Evolutionary conservation across 306 rosid species (phyloP).

Genomic region (Canavalia gladiata): DNA sequence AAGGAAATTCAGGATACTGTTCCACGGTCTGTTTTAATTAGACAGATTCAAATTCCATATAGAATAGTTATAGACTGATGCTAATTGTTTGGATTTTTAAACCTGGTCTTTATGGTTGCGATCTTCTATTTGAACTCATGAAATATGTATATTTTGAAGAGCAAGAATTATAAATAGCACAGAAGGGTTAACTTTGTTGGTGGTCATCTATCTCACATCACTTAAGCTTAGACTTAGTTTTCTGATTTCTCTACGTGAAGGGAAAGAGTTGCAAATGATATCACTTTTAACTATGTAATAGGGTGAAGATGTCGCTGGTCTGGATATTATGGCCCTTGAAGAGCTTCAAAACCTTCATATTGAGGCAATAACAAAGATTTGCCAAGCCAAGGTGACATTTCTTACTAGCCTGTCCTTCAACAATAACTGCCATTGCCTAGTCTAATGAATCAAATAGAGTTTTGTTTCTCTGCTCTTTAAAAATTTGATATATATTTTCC

Average conservation of each 20-base stretch:
- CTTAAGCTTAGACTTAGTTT: constrained; percentile 1
- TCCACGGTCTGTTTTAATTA: neutral
- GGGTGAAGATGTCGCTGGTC: constrained; percentile 72
- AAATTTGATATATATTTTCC: neutral
- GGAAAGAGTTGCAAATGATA: constrained; percentile 23
- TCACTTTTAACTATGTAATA: constrained; percentile 38
- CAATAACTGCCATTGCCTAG: neutral
- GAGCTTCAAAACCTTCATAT: constrained; percentile 83
- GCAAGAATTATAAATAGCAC: constrained; percentile 3
- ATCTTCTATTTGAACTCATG: neutral
- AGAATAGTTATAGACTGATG: constrained; percentile 3
- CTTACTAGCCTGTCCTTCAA: constrained; percentile 14
- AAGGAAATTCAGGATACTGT: neutral
- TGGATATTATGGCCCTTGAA: constrained; percentile 71
- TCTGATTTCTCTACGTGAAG: constrained; percentile 24
- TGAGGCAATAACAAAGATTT: constrained; percentile 78
- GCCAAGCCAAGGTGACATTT: constrained; percentile 73
- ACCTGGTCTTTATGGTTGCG: neutral
- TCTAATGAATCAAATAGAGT: neutral
- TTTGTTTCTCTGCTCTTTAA: neutral
- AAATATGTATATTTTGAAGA: neutral
- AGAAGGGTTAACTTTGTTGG: neutral
- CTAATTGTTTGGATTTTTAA: neutral
- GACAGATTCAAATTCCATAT: neutral
- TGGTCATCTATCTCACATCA: constrained; percentile 2